phyloP scores from a whole-genome alignment of 2,329 filamentous ascomycete genomes.

The Lecanoromycetidae sp. region DNA sequence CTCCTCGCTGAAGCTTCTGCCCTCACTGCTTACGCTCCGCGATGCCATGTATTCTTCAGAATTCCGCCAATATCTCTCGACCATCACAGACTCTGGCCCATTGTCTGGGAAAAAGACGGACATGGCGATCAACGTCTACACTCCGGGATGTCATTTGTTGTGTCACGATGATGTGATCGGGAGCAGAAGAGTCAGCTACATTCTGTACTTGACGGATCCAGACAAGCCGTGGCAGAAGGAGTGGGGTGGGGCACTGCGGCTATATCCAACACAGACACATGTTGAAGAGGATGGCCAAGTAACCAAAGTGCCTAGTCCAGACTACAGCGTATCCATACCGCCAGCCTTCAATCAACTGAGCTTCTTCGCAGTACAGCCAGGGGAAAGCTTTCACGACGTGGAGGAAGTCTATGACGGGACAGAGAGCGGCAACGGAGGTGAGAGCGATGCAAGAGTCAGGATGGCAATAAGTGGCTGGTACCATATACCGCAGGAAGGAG shows the following conservation, averaged over 20 bases:
- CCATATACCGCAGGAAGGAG: constrained; percentile 88
- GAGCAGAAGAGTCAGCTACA: constrained; percentile 91
- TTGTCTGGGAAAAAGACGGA: constrained; percentile 91
- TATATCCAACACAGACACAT: constrained; percentile 50
- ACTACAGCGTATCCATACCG: constrained; percentile 71
- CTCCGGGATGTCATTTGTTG: constrained; percentile 83
- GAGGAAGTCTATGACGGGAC: constrained; percentile 70
- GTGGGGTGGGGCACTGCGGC: constrained; percentile 83
- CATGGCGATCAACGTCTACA: constrained; percentile 99
- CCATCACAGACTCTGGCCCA: constrained; percentile 73
- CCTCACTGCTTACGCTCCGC: constrained; percentile 80
- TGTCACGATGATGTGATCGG: constrained; percentile 99
- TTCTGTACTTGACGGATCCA: constrained; percentile 87
- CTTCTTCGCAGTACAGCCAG: constrained; percentile 95
- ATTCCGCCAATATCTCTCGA: constrained; percentile 80
- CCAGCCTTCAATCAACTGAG: constrained; percentile 95
- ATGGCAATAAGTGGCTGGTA: constrained; percentile 99
- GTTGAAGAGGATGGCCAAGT: constrained; percentile 46
- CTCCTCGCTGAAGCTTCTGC: constrained; percentile 70
- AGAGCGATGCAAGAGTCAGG: constrained; percentile 64
- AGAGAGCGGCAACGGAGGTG: constrained; percentile 47
- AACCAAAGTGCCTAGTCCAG: constrained; percentile 64
- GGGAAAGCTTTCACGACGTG: constrained; percentile 98
- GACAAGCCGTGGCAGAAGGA: constrained; percentile 79
- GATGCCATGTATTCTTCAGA: constrained; percentile 84